phyloP scores from a whole-genome alignment of 345 rosid genomes.

The Heritiera fomes region DNA sequence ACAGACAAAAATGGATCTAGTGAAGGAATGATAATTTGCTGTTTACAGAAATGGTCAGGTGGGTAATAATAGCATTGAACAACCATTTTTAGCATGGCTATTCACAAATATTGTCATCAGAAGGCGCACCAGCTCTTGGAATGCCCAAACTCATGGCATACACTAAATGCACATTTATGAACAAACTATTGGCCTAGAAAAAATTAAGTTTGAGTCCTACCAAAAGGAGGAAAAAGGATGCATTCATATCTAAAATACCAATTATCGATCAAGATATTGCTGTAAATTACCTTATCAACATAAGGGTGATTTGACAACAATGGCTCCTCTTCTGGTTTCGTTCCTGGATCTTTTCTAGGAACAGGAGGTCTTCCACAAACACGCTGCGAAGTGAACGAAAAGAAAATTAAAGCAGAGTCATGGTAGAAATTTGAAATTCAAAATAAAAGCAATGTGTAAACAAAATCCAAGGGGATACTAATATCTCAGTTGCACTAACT shows the following conservation, averaged over 20 bases:
- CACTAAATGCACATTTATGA: neutral
- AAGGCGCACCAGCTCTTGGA: neutral
- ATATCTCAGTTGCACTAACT: neutral
- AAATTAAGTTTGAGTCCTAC: slow-evolving; percentile 1
- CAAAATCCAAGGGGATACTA: neutral
- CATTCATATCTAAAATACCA: neutral
- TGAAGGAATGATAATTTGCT: neutral
- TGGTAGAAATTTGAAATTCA: neutral
- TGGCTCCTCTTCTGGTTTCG: slow-evolving; percentile 80
- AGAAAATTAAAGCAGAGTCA: neutral
- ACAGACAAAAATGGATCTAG: slow-evolving; percentile 4
- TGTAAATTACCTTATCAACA: slow-evolving; percentile 68
- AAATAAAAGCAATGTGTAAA: neutral
- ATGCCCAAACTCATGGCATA: neutral
- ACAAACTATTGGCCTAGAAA: neutral
- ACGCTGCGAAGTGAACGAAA: slow-evolving; percentile 51
- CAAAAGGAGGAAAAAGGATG: neutral
- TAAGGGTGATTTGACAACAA: slow-evolving; percentile 90
- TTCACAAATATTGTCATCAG: neutral
- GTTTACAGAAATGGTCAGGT: neutral
- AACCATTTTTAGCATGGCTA: neutral
- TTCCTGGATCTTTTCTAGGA: slow-evolving; percentile 76
- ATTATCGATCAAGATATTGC: slow-evolving; percentile 3
- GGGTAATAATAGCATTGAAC: neutral
- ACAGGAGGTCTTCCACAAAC: slow-evolving; percentile 89